Percentiles rank a stretch among this genome's conserved stretches.
Conservation (phyloP, 805 yeast species). For the Metschnikowia santaceciliae region DNA sequence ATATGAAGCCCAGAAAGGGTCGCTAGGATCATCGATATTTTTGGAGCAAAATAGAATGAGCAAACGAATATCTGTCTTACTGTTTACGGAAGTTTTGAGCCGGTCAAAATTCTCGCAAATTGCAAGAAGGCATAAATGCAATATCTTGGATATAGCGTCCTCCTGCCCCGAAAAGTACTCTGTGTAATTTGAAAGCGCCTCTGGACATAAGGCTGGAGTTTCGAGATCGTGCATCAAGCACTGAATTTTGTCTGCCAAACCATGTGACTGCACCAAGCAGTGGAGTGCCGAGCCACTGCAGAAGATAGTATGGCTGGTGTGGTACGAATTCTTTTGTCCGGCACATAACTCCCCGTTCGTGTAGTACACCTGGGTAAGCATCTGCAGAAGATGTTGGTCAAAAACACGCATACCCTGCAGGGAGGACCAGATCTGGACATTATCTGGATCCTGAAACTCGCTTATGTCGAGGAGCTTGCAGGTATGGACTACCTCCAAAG, state of each 20-base stretch:
- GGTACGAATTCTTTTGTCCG: conserved; percentile 5
- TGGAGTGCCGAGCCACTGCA: conserved; percentile 3
- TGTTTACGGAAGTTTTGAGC: background rate
- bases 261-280: conserved; percentile 1
- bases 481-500: conserved; percentile 18
- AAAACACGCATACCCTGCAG: conserved; percentile 4
- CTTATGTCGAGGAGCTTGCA: background rate
- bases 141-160: background rate
- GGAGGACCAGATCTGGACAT: background rate
- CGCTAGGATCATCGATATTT: background rate
- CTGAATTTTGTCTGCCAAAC: background rate
- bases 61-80: conserved; percentile 12
- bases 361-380: conserved; percentile 3
- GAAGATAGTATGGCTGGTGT: conserved; percentile 5
- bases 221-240: background rate
- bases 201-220: background rate
- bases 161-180: background rate
- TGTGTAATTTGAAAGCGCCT: background rate
- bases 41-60: conserved; percentile 5
- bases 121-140: background rate
- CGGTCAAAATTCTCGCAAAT: background rate
- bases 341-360: background rate
- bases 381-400: conserved; percentile 10
- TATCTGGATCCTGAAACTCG: background rate
- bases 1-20: conserved; percentile 7